phyloP scores from a whole-genome alignment of 2,329 filamentous ascomycete genomes.

The Nannizziopsis arthrosporioides region DNA sequence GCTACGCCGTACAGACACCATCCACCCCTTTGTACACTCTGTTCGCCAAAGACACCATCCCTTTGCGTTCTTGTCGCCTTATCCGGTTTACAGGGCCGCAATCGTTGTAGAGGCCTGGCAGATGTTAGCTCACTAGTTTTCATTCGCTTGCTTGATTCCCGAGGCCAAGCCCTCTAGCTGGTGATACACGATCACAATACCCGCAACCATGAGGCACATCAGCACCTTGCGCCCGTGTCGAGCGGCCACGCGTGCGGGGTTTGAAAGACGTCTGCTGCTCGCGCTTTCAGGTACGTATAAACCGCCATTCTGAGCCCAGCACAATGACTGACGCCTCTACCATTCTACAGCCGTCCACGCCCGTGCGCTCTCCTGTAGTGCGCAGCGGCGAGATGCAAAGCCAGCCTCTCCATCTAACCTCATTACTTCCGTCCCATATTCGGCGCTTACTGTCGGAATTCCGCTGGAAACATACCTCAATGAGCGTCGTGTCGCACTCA shows the following conservation, averaged over 20 bases:
- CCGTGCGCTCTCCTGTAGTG: constrained; percentile 13
- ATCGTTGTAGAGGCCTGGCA: constrained; percentile 1
- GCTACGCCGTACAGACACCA: too few relatives aligned
- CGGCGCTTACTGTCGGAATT: constrained; percentile 62
- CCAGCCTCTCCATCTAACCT: constrained; percentile 8
- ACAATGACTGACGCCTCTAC: background rate
- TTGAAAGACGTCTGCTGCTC: constrained; percentile 9
- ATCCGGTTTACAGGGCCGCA: background rate
- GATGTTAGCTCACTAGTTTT: constrained; percentile 4
- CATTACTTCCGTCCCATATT: constrained; percentile 45
- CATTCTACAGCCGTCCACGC: constrained; percentile 9
- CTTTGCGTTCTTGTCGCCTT: background rate
- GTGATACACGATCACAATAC: constrained; percentile 4
- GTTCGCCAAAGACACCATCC: background rate
- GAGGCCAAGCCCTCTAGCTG: background rate
- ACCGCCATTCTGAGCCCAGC: background rate
- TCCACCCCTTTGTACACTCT: background rate
- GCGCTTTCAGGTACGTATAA: constrained; percentile 12
- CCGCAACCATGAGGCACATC: constrained; percentile 11
- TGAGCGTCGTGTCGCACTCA: constrained; percentile 74
- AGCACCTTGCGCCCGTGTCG: constrained; percentile 10
- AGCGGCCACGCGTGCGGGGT: constrained; percentile 5
- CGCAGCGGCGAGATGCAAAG: constrained; percentile 5
- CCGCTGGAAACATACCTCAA: constrained; percentile 66
- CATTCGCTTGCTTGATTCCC: background rate